Evolutionary conservation across 176 grass and related monocot species (phyloP).

Genomic region (Avena atlantica): DNA sequence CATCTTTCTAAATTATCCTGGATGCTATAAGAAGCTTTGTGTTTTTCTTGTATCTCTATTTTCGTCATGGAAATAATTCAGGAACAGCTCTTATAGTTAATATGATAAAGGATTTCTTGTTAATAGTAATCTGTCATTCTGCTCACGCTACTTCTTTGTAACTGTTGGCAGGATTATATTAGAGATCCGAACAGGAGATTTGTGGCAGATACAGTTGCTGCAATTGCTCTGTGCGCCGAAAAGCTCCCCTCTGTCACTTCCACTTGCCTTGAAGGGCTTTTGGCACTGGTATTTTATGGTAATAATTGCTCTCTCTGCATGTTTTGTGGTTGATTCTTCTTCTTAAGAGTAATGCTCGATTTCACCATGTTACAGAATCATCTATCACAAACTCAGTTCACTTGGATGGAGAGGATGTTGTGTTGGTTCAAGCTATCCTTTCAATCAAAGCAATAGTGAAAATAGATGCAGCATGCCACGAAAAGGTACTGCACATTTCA

Average conservation of each 20-base stretch:
- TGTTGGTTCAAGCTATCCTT: slow-evolving; percentile 96
- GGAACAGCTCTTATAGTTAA: not conserved
- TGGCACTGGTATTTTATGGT: slow-evolving; percentile 83
- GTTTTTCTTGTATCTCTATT: not conserved
- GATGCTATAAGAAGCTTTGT: slow-evolving; percentile 9
- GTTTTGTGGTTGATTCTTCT: slow-evolving; percentile 39
- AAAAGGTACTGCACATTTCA: slow-evolving; percentile 64
- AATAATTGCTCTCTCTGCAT: slow-evolving; percentile 51
- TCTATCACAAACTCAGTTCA: slow-evolving; percentile 59
- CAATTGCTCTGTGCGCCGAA: slow-evolving; percentile 81
- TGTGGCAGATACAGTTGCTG: slow-evolving; percentile 90
- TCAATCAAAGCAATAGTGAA: slow-evolving; percentile 92
- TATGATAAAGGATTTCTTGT: slow-evolving; percentile 22
- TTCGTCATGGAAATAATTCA: not conserved
- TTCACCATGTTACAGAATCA: slow-evolving; percentile 67
- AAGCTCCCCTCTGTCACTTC: slow-evolving; percentile 59
- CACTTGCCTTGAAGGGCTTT: slow-evolving; percentile 87
- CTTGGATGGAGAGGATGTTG: slow-evolving; percentile 73
- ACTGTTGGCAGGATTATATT: slow-evolving; percentile 86
- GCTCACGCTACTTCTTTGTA: slow-evolving; percentile 37
- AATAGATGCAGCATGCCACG: slow-evolving; percentile 72
- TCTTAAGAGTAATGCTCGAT: slow-evolving; percentile 36
- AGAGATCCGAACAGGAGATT: slow-evolving; percentile 96
- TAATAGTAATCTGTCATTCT: not conserved
- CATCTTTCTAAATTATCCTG: slow-evolving; percentile 14